These are phyloP conservation scores for Chionographis japonica DNA, from an alignment of 106 monocot genomes.

Conservation along the genomic window DNA sequence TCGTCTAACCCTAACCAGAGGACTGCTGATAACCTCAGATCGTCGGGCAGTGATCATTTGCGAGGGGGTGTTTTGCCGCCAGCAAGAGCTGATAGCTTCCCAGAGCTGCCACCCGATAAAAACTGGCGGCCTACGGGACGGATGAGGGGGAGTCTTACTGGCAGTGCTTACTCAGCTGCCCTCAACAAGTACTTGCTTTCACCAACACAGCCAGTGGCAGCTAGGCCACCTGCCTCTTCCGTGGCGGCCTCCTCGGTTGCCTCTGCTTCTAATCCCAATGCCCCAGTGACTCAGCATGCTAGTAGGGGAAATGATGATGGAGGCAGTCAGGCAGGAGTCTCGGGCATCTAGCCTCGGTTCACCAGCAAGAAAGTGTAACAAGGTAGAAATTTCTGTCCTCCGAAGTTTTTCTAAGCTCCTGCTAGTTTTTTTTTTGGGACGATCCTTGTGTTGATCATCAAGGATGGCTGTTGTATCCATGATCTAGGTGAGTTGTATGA, in stretches of 20 bases:
- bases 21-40: not conserved
- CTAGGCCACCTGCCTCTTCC: not conserved
- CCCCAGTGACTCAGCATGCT: not conserved
- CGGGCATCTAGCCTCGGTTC: not conserved
- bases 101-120: slow-evolving; percentile 36
- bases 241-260: not conserved
- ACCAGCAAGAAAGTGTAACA: not conserved
- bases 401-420: no score
- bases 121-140: slow-evolving; percentile 75
- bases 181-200: slow-evolving; percentile 39
- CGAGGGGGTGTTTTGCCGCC: not conserved
- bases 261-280: slow-evolving; percentile 13
- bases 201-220: slow-evolving; percentile 1
- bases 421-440: no score
- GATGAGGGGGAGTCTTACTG: slow-evolving; percentile 85
- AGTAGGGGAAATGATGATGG: slow-evolving; percentile 1
- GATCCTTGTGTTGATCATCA: no score
- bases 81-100: slow-evolving; percentile 3
- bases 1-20: not conserved
- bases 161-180: slow-evolving; percentile 56
- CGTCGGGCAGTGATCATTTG: not conserved
- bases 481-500: no score
- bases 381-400: not conserved
- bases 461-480: no score
- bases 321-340: slow-evolving; percentile 9